phyloP scores from a whole-genome alignment of 2,329 filamentous ascomycete genomes.

The Talaromyces pinophilus region DNA sequence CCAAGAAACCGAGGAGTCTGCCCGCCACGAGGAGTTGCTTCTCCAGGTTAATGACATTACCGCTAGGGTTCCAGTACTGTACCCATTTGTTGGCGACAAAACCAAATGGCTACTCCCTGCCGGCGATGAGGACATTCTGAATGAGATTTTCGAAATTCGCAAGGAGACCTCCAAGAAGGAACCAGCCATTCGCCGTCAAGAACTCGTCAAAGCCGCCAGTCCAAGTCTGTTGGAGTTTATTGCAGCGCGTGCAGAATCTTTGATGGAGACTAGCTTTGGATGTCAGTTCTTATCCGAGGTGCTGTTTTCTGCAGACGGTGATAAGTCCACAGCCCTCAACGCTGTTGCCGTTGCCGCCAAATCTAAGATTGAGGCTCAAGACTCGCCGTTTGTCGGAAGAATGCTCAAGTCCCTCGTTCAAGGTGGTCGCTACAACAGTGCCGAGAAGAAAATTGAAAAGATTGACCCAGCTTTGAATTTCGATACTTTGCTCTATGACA shows the following conservation, averaged over 20 bases:
- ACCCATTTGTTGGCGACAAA: slow-evolving; percentile 69
- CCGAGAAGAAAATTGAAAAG: slow-evolving; percentile 67
- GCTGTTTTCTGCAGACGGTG: slow-evolving; percentile 71
- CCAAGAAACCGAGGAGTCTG: slow-evolving; percentile 54
- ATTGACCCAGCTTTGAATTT: slow-evolving; percentile 79
- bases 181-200: slow-evolving; percentile 69
- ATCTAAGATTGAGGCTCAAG: slow-evolving; percentile 54
- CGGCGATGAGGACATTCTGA: slow-evolving; percentile 68
- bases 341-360: slow-evolving; percentile 59
- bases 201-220: slow-evolving; percentile 73
- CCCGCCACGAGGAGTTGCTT: slow-evolving; percentile 48
- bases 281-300: slow-evolving; percentile 84
- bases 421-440: slow-evolving; percentile 81
- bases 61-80: slow-evolving; percentile 69
- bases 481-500: slow-evolving; percentile 74
- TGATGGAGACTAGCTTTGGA: slow-evolving; percentile 76
- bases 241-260: slow-evolving; percentile 63
- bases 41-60: slow-evolving; percentile 47
- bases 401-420: slow-evolving; percentile 91
- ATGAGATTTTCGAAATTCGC: slow-evolving; percentile 76
- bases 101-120: slow-evolving; percentile 64
- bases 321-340: slow-evolving; percentile 72
- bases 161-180: slow-evolving; percentile 92
- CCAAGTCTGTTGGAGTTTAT: slow-evolving; percentile 75
- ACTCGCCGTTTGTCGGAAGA: slow-evolving; percentile 68